Percentiles rank a stretch among this genome's conserved stretches.
Conservation (phyloP, 139 green algal genomes). For the Coelastrella sp. region DNA sequence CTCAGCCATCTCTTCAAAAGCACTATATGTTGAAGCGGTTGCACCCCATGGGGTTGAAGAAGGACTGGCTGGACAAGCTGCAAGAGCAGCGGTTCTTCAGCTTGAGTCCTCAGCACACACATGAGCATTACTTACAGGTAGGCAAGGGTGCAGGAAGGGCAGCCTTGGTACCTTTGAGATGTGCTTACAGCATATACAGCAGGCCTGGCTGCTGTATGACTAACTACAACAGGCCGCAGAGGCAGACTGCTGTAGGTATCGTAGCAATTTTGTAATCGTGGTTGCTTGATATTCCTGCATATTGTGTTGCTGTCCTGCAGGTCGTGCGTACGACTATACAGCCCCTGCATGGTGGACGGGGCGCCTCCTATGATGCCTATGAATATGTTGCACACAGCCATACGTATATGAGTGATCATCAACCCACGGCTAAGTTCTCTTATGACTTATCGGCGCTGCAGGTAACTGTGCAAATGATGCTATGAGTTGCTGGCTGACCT, state of each 20-base stretch:
- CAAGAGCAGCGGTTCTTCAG: constrained; percentile 72
- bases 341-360: constrained; percentile 1
- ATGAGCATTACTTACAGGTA: constrained; percentile 91
- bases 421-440: constrained; percentile 81
- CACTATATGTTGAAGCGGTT: constrained; percentile 59
- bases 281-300: neutral
- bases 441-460: constrained; percentile 85
- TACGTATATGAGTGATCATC: constrained; percentile 75
- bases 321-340: constrained; percentile 33
- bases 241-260: no score
- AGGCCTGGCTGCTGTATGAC: no score
- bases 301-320: constrained; percentile 1
- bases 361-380: constrained; percentile 22
- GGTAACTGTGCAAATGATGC: constrained; percentile 48
- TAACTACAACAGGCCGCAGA: no score
- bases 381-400: constrained; percentile 94
- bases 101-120: constrained; percentile 72
- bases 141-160: no score
- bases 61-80: constrained; percentile 93
- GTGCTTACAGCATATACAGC: neutral
- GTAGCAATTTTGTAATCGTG: neutral
- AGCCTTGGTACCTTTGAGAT: no score
- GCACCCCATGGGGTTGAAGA: constrained; percentile 81
- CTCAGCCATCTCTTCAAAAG: constrained; percentile 72
- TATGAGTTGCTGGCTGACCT: no score